Evolutionary conservation across 768 basidiomycete genomes (phyloP).

Genomic region (Gloeostereum incarnatum): DNA sequence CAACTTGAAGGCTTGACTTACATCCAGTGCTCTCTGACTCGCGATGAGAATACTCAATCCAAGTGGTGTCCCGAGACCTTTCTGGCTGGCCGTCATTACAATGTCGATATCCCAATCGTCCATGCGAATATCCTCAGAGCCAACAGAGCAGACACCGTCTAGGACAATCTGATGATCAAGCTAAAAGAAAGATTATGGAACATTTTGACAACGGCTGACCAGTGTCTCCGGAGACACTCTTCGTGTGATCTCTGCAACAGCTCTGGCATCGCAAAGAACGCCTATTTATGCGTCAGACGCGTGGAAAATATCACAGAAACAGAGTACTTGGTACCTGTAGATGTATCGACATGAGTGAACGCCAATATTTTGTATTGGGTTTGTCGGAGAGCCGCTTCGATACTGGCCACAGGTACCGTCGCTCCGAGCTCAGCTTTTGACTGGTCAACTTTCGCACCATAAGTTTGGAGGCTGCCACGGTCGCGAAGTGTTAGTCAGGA

Average conservation of each 20-base stretch:
- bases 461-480: slow-evolving; percentile 70
- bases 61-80: slow-evolving; percentile 89
- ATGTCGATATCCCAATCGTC: slow-evolving; percentile 92
- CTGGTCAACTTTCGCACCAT: slow-evolving; percentile 82
- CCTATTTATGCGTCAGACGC: too few relatives aligned
- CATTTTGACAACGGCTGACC: too few relatives aligned
- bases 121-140: slow-evolving; percentile 90
- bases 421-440: slow-evolving; percentile 77
- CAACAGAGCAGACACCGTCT: slow-evolving; percentile 96
- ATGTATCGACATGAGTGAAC: slow-evolving; percentile 94
- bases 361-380: slow-evolving; percentile 87
- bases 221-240: slow-evolving; percentile 80
- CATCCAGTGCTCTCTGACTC: slow-evolving; percentile 71
- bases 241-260: slow-evolving; percentile 62
- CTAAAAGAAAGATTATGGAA: too few relatives aligned
- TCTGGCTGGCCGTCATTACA: slow-evolving; percentile 79
- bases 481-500: too few relatives aligned
- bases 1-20: slow-evolving; percentile 12
- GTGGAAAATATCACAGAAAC: too few relatives aligned
- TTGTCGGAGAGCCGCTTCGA: slow-evolving; percentile 61
- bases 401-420: slow-evolving; percentile 47
- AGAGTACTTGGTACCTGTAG: slow-evolving; percentile 49
- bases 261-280: slow-evolving; percentile 79
- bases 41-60: slow-evolving; percentile 84
- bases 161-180: slow-evolving; percentile 46